Percentiles rank a stretch among this genome's conserved stretches.
These are phyloP conservation scores for Xylariaceae sp. DNA, from an alignment of 2,329 filamentous ascomycete species.

Conservation along the genomic window DNA sequence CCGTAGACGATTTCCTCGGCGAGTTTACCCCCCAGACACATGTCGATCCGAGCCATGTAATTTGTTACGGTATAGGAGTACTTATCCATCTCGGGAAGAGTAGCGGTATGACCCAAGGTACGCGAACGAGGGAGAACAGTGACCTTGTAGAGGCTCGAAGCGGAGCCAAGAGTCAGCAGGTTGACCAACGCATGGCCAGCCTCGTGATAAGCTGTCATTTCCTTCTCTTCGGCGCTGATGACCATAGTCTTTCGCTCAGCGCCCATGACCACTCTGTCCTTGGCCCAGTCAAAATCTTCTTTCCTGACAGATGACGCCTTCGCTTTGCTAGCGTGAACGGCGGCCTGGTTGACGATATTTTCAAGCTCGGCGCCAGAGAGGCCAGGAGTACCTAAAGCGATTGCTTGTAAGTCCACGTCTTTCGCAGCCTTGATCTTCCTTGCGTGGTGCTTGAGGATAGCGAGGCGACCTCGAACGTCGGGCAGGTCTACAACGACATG, in stretches of 20 bases:
- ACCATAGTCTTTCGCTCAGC: slow-evolving; percentile 88
- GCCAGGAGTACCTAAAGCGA: slow-evolving; percentile 86
- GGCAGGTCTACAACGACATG: slow-evolving; percentile 87
- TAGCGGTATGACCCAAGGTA: slow-evolving; percentile 83
- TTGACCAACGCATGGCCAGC: slow-evolving; percentile 92
- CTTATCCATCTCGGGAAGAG: slow-evolving; percentile 88
- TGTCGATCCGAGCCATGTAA: slow-evolving; percentile 77
- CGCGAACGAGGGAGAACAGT: slow-evolving; percentile 92
- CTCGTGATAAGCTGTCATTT: slow-evolving; percentile 95
- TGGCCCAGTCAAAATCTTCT: slow-evolving; percentile 92
- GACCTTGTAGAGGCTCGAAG: slow-evolving; percentile 88
- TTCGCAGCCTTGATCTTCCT: slow-evolving; percentile 81
- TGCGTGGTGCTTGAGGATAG: slow-evolving; percentile 91
- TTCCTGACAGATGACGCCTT: slow-evolving; percentile 76
- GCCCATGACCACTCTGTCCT: slow-evolving; percentile 97
- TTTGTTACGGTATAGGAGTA: slow-evolving; percentile 87
- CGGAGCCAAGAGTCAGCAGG: slow-evolving; percentile 73
- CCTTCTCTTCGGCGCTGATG: slow-evolving; percentile 90
- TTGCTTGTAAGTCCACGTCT: slow-evolving; percentile 80
- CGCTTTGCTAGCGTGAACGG: slow-evolving; percentile 88
- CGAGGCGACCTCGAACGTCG: slow-evolving; percentile 89
- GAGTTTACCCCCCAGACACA: slow-evolving; percentile 83
- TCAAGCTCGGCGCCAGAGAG: slow-evolving; percentile 95
- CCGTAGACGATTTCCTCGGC: slow-evolving; percentile 92
- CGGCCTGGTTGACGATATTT: slow-evolving; percentile 95